These are phyloP conservation scores for Trametes punicea DNA, from an alignment of 768 basidiomycete genomes.

Conservation along the genomic window DNA sequence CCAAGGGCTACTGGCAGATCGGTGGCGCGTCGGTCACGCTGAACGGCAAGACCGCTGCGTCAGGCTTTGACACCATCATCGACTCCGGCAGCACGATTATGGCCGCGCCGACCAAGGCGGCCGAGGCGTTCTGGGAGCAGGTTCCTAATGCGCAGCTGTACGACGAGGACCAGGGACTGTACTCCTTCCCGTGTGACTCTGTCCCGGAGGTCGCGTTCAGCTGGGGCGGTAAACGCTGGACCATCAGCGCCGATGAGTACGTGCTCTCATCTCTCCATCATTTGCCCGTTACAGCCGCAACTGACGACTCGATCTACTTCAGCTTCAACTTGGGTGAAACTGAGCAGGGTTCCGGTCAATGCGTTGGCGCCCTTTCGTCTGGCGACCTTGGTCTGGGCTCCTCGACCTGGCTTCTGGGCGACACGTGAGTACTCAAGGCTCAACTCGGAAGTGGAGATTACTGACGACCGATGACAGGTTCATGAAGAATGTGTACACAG, in stretches of 20 bases:
- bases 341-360: conserved; percentile 4
- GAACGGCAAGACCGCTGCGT: conserved; percentile 13
- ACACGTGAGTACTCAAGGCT: not conserved
- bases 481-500: conserved; percentile 25
- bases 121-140: conserved; percentile 20
- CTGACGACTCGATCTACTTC: not conserved
- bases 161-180: conserved; percentile 17
- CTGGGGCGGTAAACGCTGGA: conserved; percentile 20
- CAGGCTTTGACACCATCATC: conserved; percentile 23
- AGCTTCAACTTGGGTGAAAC: conserved; percentile 33
- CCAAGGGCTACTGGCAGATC: conserved; percentile 12
- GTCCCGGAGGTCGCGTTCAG: conserved; percentile 16
- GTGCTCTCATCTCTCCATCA: not conserved
- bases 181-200: conserved; percentile 21
- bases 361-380: conserved; percentile 23
- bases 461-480: conserved; percentile 10
- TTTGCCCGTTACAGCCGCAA: not conserved
- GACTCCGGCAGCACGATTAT: conserved; percentile 31
- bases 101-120: conserved; percentile 21
- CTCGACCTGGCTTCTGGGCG: conserved; percentile 21
- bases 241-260: conserved; percentile 8
- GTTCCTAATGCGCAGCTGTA: conserved; percentile 19
- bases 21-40: conserved; percentile 5
- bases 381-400: conserved; percentile 15
- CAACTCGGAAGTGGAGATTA: not conserved